Percentiles rank a stretch among this genome's conserved stretches.
Evolutionary conservation across 495 filamentous ascomycete species (phyloP).

Genomic region (Penicillium mononematosum): DNA sequence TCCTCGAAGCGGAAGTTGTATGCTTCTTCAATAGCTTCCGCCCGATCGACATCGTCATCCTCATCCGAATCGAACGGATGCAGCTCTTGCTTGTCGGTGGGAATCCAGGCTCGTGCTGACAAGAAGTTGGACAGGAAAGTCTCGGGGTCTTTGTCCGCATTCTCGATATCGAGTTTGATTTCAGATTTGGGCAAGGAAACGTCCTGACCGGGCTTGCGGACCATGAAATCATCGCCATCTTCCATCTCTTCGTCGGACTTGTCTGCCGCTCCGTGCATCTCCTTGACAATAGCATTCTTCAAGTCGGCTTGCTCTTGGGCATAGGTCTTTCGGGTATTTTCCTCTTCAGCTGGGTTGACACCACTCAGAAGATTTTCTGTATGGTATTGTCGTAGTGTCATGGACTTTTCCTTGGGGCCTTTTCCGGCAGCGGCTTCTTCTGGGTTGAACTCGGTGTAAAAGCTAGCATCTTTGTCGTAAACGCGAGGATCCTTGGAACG

Average conservation of each 20-base stretch:
- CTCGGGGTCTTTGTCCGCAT: conserved; percentile 87
- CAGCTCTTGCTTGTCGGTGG: conserved; percentile 55
- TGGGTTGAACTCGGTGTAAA: conserved; percentile 65
- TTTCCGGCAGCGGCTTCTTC: conserved; percentile 33
- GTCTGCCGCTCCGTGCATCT: conserved; percentile 67
- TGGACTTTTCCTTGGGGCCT: conserved; percentile 72
- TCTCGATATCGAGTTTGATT: conserved; percentile 61
- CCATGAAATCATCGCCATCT: conserved; percentile 73
- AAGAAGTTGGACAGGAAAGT: conserved; percentile 87
- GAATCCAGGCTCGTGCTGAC: conserved; percentile 83
- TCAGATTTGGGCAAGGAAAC: conserved; percentile 46
- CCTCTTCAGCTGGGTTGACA: conserved; percentile 55
- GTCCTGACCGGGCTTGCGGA: conserved; percentile 45
- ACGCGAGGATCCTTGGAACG: conserved; percentile 84
- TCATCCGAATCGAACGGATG: conserved; percentile 90
- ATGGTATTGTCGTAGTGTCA: conserved; percentile 89
- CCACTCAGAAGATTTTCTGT: conserved; percentile 74
- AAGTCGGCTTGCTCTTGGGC: conserved; percentile 81
- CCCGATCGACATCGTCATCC: conserved; percentile 74
- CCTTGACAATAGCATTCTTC: conserved; percentile 69
- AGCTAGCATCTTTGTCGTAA: conserved; percentile 75
- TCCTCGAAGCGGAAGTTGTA: conserved; percentile 98
- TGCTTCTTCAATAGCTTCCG: conserved; percentile 86
- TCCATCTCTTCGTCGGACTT: conserved; percentile 53
- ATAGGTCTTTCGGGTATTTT: conserved; percentile 64